These are phyloP conservation scores for Quercus dentata DNA, from an alignment of 306 rosid species.

Conservation along the genomic window DNA sequence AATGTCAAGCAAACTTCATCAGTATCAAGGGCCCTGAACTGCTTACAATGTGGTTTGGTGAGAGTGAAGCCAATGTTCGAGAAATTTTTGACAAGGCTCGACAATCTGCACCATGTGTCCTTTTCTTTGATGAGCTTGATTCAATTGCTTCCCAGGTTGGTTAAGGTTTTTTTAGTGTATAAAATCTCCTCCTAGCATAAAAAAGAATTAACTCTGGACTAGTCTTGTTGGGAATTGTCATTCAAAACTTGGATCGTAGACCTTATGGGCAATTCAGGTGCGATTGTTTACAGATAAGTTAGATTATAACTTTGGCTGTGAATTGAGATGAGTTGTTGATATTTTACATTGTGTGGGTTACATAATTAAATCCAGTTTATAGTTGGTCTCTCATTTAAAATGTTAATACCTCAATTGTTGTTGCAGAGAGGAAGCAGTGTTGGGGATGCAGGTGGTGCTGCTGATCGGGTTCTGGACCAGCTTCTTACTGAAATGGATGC, in stretches of 20 bases:
- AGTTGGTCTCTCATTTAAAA: background rate
- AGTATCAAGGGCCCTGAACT: constrained; percentile 54
- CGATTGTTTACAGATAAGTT: background rate
- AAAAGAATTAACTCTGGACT: background rate
- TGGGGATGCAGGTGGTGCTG: constrained; percentile 61
- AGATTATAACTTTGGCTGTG: background rate
- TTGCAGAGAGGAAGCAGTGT: constrained; percentile 48
- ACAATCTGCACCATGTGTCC: constrained; percentile 55
- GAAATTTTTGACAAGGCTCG: constrained; percentile 61
- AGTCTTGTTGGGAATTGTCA: background rate
- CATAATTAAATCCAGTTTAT: background rate
- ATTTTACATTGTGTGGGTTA: background rate
- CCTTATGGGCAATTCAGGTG: background rate
- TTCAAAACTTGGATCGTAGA: background rate
- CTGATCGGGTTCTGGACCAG: constrained; percentile 54
- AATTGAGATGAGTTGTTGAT: background rate
- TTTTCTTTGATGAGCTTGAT: constrained; percentile 63
- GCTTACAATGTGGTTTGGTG: constrained; percentile 66
- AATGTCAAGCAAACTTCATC: constrained; percentile 60
- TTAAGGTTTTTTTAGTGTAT: background rate
- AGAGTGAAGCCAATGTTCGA: constrained; percentile 65
- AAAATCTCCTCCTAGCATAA: background rate
- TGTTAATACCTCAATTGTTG: background rate
- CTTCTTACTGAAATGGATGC: constrained; percentile 62
- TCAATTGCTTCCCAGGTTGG: constrained; percentile 56